phyloP scores from a whole-genome alignment of 1,284 basidiomycete species.

The Puccinia hordei region DNA sequence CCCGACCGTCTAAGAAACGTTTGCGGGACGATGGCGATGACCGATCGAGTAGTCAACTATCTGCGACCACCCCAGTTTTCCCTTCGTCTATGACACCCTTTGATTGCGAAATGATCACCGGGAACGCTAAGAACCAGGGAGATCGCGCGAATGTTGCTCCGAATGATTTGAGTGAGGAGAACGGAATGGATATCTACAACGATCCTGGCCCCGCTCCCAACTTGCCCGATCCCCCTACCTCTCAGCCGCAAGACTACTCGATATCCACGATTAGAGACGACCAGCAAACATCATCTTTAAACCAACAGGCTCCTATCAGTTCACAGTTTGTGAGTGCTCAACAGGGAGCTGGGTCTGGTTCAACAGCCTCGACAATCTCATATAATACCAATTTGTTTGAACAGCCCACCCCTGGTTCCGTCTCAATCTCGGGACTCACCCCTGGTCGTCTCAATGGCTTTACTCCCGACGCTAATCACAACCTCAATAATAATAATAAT shows the following conservation, averaged over 20 bases:
- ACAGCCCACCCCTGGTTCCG: slow-evolving; percentile 37
- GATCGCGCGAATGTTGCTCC: not conserved
- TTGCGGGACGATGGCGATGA: slow-evolving; percentile 25
- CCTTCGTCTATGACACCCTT: not conserved
- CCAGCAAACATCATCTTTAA: not conserved
- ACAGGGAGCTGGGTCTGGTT: slow-evolving; percentile 29
- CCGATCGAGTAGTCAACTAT: not conserved
- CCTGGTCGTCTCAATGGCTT: slow-evolving; percentile 23
- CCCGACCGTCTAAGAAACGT: slow-evolving; percentile 29
- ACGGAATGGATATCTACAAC: not conserved
- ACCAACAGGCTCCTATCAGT: slow-evolving; percentile 7
- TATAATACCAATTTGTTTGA: slow-evolving; percentile 46
- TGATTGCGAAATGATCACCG: not conserved
- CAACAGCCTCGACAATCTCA: slow-evolving; percentile 37
- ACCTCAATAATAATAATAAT: not conserved
- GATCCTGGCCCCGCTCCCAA: not conserved
- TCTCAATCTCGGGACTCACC: slow-evolving; percentile 22
- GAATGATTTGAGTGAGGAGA: not conserved
- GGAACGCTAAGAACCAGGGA: not conserved
- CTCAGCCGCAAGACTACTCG: not conserved
- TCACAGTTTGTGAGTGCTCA: slow-evolving; percentile 25
- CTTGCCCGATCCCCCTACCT: not conserved
- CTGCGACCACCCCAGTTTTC: not conserved
- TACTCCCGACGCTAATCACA: slow-evolving; percentile 8
- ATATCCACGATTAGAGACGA: not conserved